Evolutionary conservation across 1,284 basidiomycete genomes (phyloP), one percentile per base, ranked within the genome.

Genomic region (Schizophyllum amplum): DNA sequence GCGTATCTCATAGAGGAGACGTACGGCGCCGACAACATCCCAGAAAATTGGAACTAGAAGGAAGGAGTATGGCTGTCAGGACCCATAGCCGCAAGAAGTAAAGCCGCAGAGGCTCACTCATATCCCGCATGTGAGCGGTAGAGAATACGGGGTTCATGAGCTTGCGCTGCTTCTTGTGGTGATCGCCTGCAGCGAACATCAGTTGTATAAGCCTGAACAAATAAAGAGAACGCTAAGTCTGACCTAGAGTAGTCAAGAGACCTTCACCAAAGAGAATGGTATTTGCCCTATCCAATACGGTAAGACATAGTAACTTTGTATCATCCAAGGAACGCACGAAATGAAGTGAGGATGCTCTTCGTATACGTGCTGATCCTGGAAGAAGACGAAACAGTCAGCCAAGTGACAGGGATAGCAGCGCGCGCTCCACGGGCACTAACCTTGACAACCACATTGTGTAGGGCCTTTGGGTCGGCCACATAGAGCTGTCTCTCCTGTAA

Each of bases 91-190:
- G n/a, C n/a, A n/a, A n/a, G n/a, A n/a, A n/a, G n/a, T n/a, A n/a
- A n/a, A n/a, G n/a, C n/a, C n/a, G 33, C 33, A 9, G 33, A 3
- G 33, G 17, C 33, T 2, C 17, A 50, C 21, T 50, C 48, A 50
- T 22, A 50, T 24, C 22, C 4, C 24, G 20, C 21, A 50, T 24
- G 21, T 50, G 48, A 4, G 48, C 21, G 24, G 24, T 21, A 3
- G 21, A 21, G 61, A 81, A 81, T 0, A 74, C 74, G 0, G 77
- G 78, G 56, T 75, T 77, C 24, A 81, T 64, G 62, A 80, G 69
- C 60, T 76, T 78, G 23, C 77, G 69, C 59, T 79, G 76, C 53
- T 69, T 72, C 48, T 67, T 67, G 59, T 77, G 74, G 25, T 73
- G 69, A 24, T 73, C 67, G 0, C 75, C 76, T 78, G 22, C 57